Percentiles rank a stretch among this genome's conserved stretches.
Conservation (phyloP, 805 yeast species). For the Saccharomycopsis sp. region DNA sequence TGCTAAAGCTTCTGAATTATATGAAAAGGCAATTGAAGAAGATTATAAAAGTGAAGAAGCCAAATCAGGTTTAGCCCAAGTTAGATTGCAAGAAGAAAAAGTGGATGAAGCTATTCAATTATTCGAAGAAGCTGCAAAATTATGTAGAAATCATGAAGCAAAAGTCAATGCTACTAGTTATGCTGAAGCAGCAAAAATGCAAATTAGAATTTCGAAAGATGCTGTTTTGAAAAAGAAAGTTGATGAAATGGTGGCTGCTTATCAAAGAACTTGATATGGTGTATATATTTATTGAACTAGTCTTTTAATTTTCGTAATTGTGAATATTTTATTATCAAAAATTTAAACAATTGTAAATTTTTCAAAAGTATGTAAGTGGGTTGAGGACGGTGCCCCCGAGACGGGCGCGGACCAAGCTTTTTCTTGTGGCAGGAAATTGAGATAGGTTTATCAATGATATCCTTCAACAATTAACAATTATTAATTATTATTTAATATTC, state of each 20-base stretch:
- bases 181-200: conserved; percentile 89
- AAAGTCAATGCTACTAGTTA: conserved; percentile 83
- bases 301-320: too few relatives aligned
- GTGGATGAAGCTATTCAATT: conserved; percentile 70
- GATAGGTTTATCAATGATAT: too few relatives aligned
- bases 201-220: conserved; percentile 64
- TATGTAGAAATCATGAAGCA: conserved; percentile 80
- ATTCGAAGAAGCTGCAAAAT: conserved; percentile 72
- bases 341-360: too few relatives aligned
- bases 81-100: conserved; percentile 73
- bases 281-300: too few relatives aligned
- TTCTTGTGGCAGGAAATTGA: too few relatives aligned
- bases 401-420: too few relatives aligned
- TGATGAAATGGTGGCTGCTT: conserved; percentile 49
- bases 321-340: too few relatives aligned
- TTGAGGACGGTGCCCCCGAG: too few relatives aligned
- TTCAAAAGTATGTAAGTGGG: too few relatives aligned
- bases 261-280: too few relatives aligned
- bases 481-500: too few relatives aligned
- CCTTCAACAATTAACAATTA: too few relatives aligned
- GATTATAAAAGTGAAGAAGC: conserved; percentile 91
- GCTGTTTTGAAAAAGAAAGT: conserved; percentile 55
- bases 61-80: conserved; percentile 82
- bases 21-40: conserved; percentile 64
- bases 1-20: conserved; percentile 46